Evolutionary conservation across 345 rosid species (phyloP).

Genomic region (Passiflora organensis): DNA sequence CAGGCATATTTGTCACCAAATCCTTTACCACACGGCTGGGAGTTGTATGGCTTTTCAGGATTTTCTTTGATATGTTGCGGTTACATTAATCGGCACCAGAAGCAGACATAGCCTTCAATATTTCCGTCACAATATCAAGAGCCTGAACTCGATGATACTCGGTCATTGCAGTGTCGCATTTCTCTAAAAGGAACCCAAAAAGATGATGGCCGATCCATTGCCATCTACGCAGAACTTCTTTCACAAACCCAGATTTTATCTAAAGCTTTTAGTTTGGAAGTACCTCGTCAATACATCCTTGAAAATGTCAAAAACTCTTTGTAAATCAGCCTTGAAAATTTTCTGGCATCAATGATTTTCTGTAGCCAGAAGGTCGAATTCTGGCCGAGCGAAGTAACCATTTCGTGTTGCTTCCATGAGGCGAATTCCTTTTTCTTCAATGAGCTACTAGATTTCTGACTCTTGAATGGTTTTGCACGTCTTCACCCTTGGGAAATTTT

Average conservation of each 20-base stretch:
- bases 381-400: slow-evolving; percentile 62
- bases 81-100: slow-evolving; percentile 28
- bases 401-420: slow-evolving; percentile 61
- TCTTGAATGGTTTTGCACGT: slow-evolving; percentile 72
- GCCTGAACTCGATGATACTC: slow-evolving; percentile 78
- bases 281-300: slow-evolving; percentile 45
- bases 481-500: slow-evolving; percentile 61
- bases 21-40: slow-evolving; percentile 48
- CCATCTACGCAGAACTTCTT: slow-evolving; percentile 68
- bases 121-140: slow-evolving; percentile 68
- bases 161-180: slow-evolving; percentile 47
- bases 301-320: slow-evolving; percentile 51
- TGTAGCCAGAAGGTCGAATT: slow-evolving; percentile 75
- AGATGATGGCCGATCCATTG: slow-evolving; percentile 65
- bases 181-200: slow-evolving; percentile 58
- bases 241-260: slow-evolving; percentile 65
- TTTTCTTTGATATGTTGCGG: slow-evolving; percentile 44
- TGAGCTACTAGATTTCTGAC: slow-evolving; percentile 53
- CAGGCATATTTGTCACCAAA: slow-evolving; percentile 60
- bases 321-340: slow-evolving; percentile 46
- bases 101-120: slow-evolving; percentile 46
- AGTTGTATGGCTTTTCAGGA: slow-evolving; percentile 42
- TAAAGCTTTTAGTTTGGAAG: slow-evolving; percentile 73
- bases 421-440: slow-evolving; percentile 74
- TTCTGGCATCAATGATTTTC: slow-evolving; percentile 66